Base-by-base conservation (phyloP, 352 stramenopile genomes). In the Phytopythium vexans region DNA sequence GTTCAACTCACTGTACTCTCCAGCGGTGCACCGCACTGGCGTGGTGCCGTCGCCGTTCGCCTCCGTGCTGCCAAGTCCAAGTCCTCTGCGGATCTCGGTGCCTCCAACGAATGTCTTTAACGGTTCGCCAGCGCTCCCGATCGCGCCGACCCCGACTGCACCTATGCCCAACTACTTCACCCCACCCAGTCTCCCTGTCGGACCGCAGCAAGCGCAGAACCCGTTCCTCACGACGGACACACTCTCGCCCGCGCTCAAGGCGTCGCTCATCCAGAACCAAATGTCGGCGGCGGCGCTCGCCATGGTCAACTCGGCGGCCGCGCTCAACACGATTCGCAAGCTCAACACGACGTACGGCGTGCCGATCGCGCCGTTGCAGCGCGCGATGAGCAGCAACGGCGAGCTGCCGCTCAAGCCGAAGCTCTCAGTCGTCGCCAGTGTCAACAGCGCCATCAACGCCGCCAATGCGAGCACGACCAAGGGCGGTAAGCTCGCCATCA, bases 1-100 rank as follows among this genome's bases (percentile, higher is more conserved):
- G 48, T 88, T 88, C 41, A 88, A 67, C 56, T 77, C 79, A 2
- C 84, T 90, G 42, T 81, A 89, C 57, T 80, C 73, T 8, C 70
- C 72, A 10, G 56, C 48, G 37, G 42, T 16, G 35, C 49, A 34
- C 41, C 54, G 15, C 11, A 62, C 46, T 2, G 33, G 34, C 33
- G 46, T 34, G 9, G n/a, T 6, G 10, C 46, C 27, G 14, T 12
- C n/a, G 4, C 46, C 21, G 21, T 27, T 27, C 21, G 21, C 21
- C 21, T 27, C 21, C 21, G 21, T 27, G 21, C 21, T 27, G 41
- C 7, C 38, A 33, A 14, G 8, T 14, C 36, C 46, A 8, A 10
- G 33, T 15, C 34, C 46, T 4, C 40, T 58, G 41, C n/a, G 33
- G 36, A 74, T 84, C 15, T 47, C 73, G 6, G 68, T 84, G 6